Base-by-base conservation (phyloP, 441 rosid genomes). In the Macaranga tanarius region DNA sequence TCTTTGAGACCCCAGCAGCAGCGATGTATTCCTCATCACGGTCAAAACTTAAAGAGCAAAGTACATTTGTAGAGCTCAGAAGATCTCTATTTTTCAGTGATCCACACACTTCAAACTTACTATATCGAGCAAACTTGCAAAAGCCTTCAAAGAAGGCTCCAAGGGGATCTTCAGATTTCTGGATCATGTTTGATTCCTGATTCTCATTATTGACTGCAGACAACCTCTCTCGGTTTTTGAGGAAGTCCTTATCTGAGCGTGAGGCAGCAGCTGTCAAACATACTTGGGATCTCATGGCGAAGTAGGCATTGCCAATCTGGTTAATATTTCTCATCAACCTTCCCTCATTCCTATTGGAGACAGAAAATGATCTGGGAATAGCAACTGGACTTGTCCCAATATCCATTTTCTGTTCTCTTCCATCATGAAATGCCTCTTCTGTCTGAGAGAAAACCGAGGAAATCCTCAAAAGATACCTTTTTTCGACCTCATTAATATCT, bases 1-100 rank as follows among this genome's bases (percentile, higher is more conserved):
- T 89, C 85, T 89, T 92, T 57, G 97, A 90, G 67, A 86, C 82
- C 17, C 97, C 95, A 78, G 97, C 97, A 65, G 92, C 88, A 76
- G 97, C 97, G 76, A 90, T 77, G 79, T 86, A 89, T 76, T 89
- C 93, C 77, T 89, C 91, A 65, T 89, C 93, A 59, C 92, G 93
- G 80, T 89, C 87, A 80, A 90, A 87, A 84, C 93, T 85, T 73
- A 90, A 78, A 70, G 95, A 84, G 78, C 92, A 90, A 31, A 92
- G 84, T 76, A 92, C 97, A 77, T 89, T 92, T 55, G 90, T 80
- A 57, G 90, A 81, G 75, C 85, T 86, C 73, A 82, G 73, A 52
- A 90, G 87, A 82, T 92, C 90, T 51, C 87, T 85, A 77, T 79
- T 92, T 87, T 88, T 85, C 62, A 90, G 75, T 31, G 84, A 82